Evolutionary conservation across 164 flowering plant genomes (phyloP).

Genomic region (Stephania yunnanensis): DNA sequence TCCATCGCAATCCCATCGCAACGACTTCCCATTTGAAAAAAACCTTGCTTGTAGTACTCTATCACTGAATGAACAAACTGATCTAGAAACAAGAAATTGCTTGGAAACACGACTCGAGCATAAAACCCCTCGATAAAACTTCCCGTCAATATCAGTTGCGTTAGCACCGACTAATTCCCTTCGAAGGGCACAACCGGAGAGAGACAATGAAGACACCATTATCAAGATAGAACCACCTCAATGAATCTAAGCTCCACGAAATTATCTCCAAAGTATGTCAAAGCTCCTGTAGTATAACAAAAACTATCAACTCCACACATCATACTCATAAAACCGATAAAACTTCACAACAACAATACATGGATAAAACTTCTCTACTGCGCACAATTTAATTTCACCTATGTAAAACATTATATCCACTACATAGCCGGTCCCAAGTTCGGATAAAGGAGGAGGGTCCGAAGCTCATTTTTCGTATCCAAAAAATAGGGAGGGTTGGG

Average conservation of each 20-base stretch:
- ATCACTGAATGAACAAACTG: conserved; percentile 12
- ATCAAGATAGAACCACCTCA: background rate
- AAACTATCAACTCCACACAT: background rate
- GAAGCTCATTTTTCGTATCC: no score
- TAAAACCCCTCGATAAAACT: conserved; percentile 13
- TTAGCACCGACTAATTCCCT: conserved; percentile 4
- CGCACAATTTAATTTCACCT: background rate
- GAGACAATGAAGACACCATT: conserved; percentile 8
- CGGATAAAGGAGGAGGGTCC: no score
- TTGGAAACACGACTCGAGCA: conserved; percentile 10
- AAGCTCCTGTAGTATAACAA: background rate
- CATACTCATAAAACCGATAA: background rate
- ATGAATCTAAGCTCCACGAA: background rate
- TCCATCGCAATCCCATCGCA: conserved; percentile 13
- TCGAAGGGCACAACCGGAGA: conserved; percentile 3
- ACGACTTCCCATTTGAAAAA: conserved; percentile 13
- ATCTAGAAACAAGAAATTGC: conserved; percentile 14
- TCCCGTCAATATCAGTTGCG: background rate
- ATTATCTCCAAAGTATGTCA: background rate
- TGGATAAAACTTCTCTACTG: background rate
- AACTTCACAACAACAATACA: background rate
- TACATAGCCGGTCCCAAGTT: no score
- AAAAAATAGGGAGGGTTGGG: no score
- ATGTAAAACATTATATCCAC: no score
- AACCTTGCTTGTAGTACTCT: conserved; percentile 7